These are phyloP conservation scores for Parathielavia appendiculata DNA, from an alignment of 495 filamentous ascomycete genomes.

Conservation along the genomic window DNA sequence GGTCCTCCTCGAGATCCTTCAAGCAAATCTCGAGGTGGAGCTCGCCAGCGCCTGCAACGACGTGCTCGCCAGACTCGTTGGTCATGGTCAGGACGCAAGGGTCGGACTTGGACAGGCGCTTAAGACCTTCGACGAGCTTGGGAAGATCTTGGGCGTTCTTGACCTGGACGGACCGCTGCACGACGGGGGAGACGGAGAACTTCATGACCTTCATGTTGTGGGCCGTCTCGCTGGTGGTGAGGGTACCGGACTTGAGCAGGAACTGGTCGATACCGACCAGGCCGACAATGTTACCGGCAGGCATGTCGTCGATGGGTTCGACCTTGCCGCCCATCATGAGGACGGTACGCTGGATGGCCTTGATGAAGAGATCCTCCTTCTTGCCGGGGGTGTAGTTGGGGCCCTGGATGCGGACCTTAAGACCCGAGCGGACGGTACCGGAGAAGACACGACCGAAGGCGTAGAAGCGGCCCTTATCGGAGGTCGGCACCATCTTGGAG, in stretches of 20 bases:
- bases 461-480: constrained; percentile 99
- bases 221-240: constrained; percentile 93
- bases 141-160: constrained; percentile 99
- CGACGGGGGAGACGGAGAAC: constrained; percentile 99
- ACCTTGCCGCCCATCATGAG: constrained; percentile 99
- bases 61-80: constrained; percentile 90
- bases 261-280: constrained; percentile 99
- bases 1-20: constrained; percentile 99
- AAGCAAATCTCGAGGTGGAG: constrained; percentile 99
- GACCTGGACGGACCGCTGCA: constrained; percentile 97
- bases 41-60: constrained; percentile 98
- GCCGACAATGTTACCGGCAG: constrained; percentile 98
- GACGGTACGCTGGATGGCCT: constrained; percentile 98
- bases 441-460: constrained; percentile 99
- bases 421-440: constrained; percentile 91
- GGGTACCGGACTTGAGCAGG: constrained; percentile 99
- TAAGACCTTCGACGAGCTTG: constrained; percentile 99
- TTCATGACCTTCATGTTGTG: constrained; percentile 99
- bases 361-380: constrained; percentile 99
- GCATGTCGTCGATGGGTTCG: constrained; percentile 98
- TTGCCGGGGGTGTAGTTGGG: constrained; percentile 97
- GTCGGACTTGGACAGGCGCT: constrained; percentile 99
- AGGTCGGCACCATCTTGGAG: constrained; percentile 99
- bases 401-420: constrained; percentile 99
- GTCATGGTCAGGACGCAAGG: constrained; percentile 92